These are phyloP conservation scores for Annulohypoxylon truncatum DNA, from an alignment of 2,329 filamentous ascomycete genomes.

Conservation along the genomic window DNA sequence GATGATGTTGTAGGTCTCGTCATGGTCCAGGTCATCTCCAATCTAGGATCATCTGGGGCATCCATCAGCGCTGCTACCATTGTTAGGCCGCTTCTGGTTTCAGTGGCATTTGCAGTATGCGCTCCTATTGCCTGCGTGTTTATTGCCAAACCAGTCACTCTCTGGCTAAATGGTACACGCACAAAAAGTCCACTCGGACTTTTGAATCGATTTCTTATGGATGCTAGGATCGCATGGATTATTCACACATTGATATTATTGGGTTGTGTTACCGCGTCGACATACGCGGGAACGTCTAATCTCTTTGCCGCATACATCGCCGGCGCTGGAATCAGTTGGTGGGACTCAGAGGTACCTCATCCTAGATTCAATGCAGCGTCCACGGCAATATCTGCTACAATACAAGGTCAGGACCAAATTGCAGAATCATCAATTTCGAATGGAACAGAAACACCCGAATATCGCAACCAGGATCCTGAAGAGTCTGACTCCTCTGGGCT, in stretches of 20 bases:
- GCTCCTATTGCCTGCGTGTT: slow-evolving; percentile 61
- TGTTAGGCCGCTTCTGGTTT: slow-evolving; percentile 60
- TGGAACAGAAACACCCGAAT: background rate
- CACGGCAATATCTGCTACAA: background rate
- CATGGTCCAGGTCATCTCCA: slow-evolving; percentile 80
- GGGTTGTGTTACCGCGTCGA: slow-evolving; percentile 60
- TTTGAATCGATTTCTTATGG: slow-evolving; percentile 37
- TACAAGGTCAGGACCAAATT: background rate
- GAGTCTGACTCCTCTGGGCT: background rate
- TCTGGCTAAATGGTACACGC: background rate
- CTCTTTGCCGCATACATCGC: slow-evolving; percentile 73
- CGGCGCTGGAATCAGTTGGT: slow-evolving; percentile 70
- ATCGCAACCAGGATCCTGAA: background rate
- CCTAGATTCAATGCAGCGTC: background rate
- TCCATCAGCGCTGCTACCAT: slow-evolving; percentile 45
- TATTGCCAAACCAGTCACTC: slow-evolving; percentile 53
- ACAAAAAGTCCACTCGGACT: background rate
- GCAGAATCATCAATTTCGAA: background rate
- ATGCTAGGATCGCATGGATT: slow-evolving; percentile 52
- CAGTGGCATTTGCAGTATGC: slow-evolving; percentile 62
- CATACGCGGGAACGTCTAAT: slow-evolving; percentile 71
- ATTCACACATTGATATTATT: slow-evolving; percentile 64
- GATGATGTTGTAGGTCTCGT: slow-evolving; percentile 83
- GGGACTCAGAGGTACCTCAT: slow-evolving; percentile 50
- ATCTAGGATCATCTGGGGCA: slow-evolving; percentile 57